Conservation (phyloP, 1,284 basidiomycete species). For the Thecaphora thlaspeos region DNA sequence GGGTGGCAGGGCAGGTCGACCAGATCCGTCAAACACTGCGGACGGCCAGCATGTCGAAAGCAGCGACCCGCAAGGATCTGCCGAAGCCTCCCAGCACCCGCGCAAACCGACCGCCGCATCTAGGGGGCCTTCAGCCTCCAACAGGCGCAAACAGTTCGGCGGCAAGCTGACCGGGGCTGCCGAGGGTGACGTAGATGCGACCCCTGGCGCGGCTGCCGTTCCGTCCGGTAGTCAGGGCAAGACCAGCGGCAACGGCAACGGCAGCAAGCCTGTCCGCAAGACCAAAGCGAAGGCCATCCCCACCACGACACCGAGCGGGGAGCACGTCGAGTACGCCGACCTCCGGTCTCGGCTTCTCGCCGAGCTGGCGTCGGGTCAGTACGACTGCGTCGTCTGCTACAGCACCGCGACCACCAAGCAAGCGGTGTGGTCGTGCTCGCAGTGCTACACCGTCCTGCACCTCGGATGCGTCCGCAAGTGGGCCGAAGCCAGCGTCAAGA, state of each 20-base stretch:
- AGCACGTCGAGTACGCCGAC: conserved; percentile 45
- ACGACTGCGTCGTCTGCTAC: conserved; percentile 57
- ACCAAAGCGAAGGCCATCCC: background rate
- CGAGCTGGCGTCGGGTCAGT: conserved; percentile 48
- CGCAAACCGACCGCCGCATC: background rate
- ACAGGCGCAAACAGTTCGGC: conserved; percentile 34
- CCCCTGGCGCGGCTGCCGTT: background rate
- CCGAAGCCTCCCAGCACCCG: too few relatives aligned
- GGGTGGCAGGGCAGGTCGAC: too few relatives aligned
- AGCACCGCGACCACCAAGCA: conserved; percentile 43
- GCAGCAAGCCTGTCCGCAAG: too few relatives aligned
- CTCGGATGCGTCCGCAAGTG: conserved; percentile 52
- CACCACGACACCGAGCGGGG: conserved; percentile 5
- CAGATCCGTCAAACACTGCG: too few relatives aligned
- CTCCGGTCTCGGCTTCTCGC: conserved; percentile 49
- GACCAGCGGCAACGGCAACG: background rate
- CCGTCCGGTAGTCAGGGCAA: background rate
- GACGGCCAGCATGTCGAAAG: too few relatives aligned
- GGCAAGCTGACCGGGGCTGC: conserved; percentile 28
- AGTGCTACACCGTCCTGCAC: conserved; percentile 54
- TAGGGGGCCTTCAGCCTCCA: conserved; percentile 1
- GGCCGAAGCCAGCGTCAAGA: conserved; percentile 52
- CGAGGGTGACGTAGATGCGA: background rate
- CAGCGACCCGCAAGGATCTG: too few relatives aligned
- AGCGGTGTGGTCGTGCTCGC: conserved; percentile 51